Percentiles rank a stretch among this genome's conserved stretches.
Conservation (phyloP, 805 yeast species). For the Saccharomycopsis amapae region DNA sequence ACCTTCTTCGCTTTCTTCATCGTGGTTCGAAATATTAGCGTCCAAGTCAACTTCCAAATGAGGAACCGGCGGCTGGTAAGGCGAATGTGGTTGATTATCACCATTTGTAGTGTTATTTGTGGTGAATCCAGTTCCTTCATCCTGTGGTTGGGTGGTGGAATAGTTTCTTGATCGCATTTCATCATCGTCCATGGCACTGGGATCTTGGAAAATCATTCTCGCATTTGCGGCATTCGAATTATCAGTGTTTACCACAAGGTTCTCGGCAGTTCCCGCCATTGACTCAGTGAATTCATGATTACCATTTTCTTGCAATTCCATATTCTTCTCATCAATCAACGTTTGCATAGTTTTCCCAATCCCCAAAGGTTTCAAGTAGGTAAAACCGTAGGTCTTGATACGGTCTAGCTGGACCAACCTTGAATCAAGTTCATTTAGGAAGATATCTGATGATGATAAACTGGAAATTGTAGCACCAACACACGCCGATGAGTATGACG, state of each 20-base stretch:
- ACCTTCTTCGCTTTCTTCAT: constrained; percentile 8
- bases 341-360: constrained; percentile 46
- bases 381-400: constrained; percentile 41
- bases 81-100: not conserved
- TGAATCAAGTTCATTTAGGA: constrained; percentile 16
- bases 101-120: constrained; percentile 2
- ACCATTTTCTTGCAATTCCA: constrained; percentile 24
- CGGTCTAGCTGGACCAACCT: constrained; percentile 17
- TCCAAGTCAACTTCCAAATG: constrained; percentile 26
- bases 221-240: constrained; percentile 9
- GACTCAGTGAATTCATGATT: constrained; percentile 3
- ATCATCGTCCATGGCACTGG: not conserved
- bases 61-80: too few species aligned
- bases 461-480: constrained; percentile 21
- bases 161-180: not conserved
- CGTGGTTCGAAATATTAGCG: constrained; percentile 25
- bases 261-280: constrained; percentile 13
- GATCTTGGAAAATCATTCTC: constrained; percentile 13
- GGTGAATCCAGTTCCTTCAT: constrained; percentile 19
- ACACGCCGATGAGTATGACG: constrained; percentile 20
- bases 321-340: constrained; percentile 27
- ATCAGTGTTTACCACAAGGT: constrained; percentile 23
- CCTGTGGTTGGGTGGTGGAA: constrained; percentile 17
- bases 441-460: not conserved
- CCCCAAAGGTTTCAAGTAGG: constrained; percentile 52